phyloP scores from a whole-genome alignment of 2,329 filamentous ascomycete species.

The Calonectria pseudoreteaudii region DNA sequence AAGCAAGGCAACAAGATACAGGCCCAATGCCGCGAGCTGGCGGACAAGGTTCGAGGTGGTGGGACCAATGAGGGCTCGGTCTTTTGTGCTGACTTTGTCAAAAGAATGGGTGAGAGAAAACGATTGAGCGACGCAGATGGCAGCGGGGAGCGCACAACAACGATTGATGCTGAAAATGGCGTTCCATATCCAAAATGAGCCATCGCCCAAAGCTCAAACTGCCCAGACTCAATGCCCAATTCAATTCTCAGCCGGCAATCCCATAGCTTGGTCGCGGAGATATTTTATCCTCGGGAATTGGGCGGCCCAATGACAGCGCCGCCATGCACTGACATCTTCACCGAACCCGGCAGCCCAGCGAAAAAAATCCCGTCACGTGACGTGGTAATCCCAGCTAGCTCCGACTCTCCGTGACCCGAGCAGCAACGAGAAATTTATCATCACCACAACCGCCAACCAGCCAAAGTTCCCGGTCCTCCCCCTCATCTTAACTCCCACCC shows the following conservation, averaged over 20 bases:
- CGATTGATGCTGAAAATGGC: neutral
- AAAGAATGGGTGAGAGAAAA: neutral
- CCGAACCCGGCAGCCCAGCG: neutral
- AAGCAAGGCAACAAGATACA: neutral
- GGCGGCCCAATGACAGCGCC: conserved; percentile 22
- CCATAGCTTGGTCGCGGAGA: neutral
- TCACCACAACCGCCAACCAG: conserved; percentile 41
- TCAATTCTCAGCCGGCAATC: neutral
- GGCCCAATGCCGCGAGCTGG: neutral
- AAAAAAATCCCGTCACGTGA: conserved; percentile 42
- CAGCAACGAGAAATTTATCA: conserved; percentile 61
- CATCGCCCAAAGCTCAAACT: neutral
- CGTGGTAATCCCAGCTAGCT: conserved; percentile 39
- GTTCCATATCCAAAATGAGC: accelerated
- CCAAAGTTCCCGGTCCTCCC: neutral
- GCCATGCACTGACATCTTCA: conserved; percentile 32
- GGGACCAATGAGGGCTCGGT: conserved; percentile 36
- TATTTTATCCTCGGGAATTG: conserved; percentile 30
- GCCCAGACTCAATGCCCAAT: neutral
- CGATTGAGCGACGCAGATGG: neutral
- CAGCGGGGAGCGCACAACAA: neutral
- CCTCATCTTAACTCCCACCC: conserved; percentile 28
- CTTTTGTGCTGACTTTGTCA: conserved; percentile 40
- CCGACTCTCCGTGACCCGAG: conserved; percentile 44
- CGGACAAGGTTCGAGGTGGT: conserved; percentile 6